Base-by-base conservation (phyloP, 306 rosid genomes). In the Dryas octopetala region DNA sequence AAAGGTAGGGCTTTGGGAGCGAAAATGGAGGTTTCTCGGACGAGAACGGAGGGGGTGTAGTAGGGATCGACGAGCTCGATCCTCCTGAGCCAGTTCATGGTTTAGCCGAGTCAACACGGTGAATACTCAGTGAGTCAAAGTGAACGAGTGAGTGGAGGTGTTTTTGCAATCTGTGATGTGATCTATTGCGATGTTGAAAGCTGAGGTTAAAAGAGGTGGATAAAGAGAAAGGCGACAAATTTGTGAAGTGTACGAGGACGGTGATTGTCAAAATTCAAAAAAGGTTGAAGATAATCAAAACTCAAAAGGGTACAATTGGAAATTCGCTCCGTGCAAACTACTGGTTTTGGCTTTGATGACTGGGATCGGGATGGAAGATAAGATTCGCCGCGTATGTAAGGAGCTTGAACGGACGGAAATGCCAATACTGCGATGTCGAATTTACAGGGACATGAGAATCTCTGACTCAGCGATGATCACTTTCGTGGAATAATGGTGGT, bases 71-170 rank as follows among this genome's bases (percentile, higher is more conserved):
- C 15, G 84, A 89, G 80, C 53, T 95, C 86, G 41, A 81, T 64
- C 81, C 90, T 85, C 50, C 78, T 81, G 85, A 87, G 70, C 70
- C 85, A 84, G 80, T 85, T 86, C 99, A 95, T 95, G 77, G 71
- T 74, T 65, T 26, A 19, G 48, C 44, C 45, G 89, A 83, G 83
- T 60, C 9, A 69, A 81, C 60, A 17, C 78, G 70, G 63, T 46
- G 9, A 26, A 0, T 84, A 79, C 80, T 73, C 79, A 63, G 28
- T 79, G 82, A 78, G 85, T 46, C 5, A 26, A 28, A 4, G 14
- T 26, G 60, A 15, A 14, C 70, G 71, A 75, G 71, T 50, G 71
- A 68, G 71, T 49, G 14, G n/a, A 44, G 44, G 13, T 15, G 46
- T 4, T 15, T 11, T 53, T 5, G 4, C 7, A 12, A 8, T 14